Percentiles rank a stretch among this genome's conserved stretches.
Evolutionary conservation across 163 green algal genomes (phyloP).

Genomic region (Chlorella variabilis): DNA sequence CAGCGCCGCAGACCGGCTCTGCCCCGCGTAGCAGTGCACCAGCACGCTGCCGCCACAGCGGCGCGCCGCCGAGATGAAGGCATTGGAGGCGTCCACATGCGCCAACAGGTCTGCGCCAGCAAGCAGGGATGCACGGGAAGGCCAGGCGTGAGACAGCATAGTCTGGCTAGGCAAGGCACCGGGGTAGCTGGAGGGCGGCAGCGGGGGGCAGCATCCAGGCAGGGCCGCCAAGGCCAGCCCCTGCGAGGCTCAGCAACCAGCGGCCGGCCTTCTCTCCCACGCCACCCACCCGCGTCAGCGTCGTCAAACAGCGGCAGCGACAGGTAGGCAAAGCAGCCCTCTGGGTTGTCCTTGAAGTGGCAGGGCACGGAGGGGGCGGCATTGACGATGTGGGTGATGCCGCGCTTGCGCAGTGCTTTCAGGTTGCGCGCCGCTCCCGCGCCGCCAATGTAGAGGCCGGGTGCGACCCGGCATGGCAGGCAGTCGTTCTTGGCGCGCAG

Average conservation of each 20-base stretch:
- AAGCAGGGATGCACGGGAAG: neutral
- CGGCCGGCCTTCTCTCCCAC: neutral
- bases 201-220: neutral
- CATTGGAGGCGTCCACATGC: slow-evolving; percentile 66
- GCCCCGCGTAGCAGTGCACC: slow-evolving; percentile 89
- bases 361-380: slow-evolving; percentile 60
- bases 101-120: slow-evolving; percentile 73
- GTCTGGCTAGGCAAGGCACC: no score
- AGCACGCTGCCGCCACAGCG: slow-evolving; percentile 65
- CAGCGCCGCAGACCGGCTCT: slow-evolving; percentile 78
- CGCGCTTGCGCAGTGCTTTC: slow-evolving; percentile 67
- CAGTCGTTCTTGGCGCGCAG: slow-evolving; percentile 27
- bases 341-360: slow-evolving; percentile 45
- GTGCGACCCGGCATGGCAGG: slow-evolving; percentile 37
- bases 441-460: slow-evolving; percentile 58
- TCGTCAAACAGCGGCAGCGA: slow-evolving; percentile 44
- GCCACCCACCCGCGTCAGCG: slow-evolving; percentile 8
- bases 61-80: slow-evolving; percentile 76
- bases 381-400: slow-evolving; percentile 96
- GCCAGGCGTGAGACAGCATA: no score
- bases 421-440: slow-evolving; percentile 64
- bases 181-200: slow-evolving; percentile 5
- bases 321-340: slow-evolving; percentile 42
- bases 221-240: neutral
- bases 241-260: no score